These are phyloP conservation scores for Alternaria sp. DNA, from an alignment of 2,329 filamentous ascomycete species.

Conservation along the genomic window DNA sequence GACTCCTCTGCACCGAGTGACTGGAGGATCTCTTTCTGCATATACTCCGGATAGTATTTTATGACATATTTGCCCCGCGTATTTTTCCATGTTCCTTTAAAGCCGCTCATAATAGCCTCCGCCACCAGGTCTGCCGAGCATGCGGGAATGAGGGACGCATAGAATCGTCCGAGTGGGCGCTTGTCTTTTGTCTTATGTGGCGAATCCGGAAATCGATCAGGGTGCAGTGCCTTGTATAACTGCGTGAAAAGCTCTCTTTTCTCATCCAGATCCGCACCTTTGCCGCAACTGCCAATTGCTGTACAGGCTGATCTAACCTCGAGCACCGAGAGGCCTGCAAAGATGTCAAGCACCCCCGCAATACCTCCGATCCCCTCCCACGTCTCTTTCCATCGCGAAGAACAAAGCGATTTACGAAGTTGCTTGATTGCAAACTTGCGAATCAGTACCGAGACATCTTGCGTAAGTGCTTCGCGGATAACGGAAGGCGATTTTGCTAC, in stretches of 20 bases:
- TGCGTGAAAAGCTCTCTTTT: slow-evolving; percentile 32
- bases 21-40: slow-evolving; percentile 24
- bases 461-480: slow-evolving; percentile 29
- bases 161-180: slow-evolving; percentile 31
- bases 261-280: slow-evolving; percentile 15
- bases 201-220: slow-evolving; percentile 24
- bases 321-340: slow-evolving; percentile 35
- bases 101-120: slow-evolving; percentile 7
- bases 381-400: slow-evolving; percentile 31
- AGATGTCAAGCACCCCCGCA: slow-evolving; percentile 34
- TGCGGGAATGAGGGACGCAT: slow-evolving; percentile 31
- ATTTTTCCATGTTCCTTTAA: slow-evolving; percentile 13
- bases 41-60: slow-evolving; percentile 24
- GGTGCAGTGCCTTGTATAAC: slow-evolving; percentile 36
- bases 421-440: slow-evolving; percentile 31
- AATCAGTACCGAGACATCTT: slow-evolving; percentile 34
- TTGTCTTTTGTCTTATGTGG: slow-evolving; percentile 21
- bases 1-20: slow-evolving; percentile 11
- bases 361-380: slow-evolving; percentile 42
- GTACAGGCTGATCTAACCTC: slow-evolving; percentile 34
- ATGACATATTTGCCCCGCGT: slow-evolving; percentile 18
- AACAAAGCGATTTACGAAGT: slow-evolving; percentile 27
- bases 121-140: slow-evolving; percentile 32
- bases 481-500: slow-evolving; percentile 28
- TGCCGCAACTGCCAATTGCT: slow-evolving; percentile 26